Evolutionary conservation across 2,329 filamentous ascomycete species (phyloP).

Genomic region (Pestalotiopsis sp.): DNA sequence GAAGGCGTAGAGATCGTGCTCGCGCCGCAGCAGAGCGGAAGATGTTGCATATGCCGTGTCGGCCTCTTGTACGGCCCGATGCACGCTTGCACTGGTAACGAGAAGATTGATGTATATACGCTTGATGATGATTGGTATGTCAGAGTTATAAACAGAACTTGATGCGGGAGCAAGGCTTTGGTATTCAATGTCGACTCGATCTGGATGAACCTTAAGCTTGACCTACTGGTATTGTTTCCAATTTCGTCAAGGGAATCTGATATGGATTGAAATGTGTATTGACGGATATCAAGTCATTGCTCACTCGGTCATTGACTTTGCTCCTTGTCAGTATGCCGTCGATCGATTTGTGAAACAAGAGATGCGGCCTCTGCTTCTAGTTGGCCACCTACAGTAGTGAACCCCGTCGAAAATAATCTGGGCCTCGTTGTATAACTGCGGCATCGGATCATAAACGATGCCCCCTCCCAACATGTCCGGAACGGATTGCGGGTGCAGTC

Average conservation of each 20-base stretch:
- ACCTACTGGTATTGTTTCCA: slow-evolving; percentile 16
- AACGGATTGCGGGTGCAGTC: slow-evolving; percentile 15
- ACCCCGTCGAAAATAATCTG: slow-evolving; percentile 20
- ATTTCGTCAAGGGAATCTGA: slow-evolving; percentile 13
- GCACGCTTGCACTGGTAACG: slow-evolving; percentile 17
- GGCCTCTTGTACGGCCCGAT: slow-evolving; percentile 17
- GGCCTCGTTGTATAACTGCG: slow-evolving; percentile 18
- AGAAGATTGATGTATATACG: slow-evolving; percentile 19
- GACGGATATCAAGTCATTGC: slow-evolving; percentile 18
- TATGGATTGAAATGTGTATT: slow-evolving; percentile 20
- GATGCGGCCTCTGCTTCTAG: background rate
- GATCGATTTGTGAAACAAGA: background rate
- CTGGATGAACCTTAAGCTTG: background rate
- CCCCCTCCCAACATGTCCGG: slow-evolving; percentile 7
- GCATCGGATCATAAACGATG: slow-evolving; percentile 13
- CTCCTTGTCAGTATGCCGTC: background rate
- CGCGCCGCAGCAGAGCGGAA: slow-evolving; percentile 11
- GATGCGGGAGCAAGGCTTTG: background rate
- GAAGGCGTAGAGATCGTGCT: slow-evolving; percentile 17
- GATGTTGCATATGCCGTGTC: slow-evolving; percentile 11
- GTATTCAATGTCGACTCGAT: background rate
- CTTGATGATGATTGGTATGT: background rate
- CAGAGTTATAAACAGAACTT: background rate
- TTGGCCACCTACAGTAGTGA: slow-evolving; percentile 16
- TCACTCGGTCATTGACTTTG: slow-evolving; percentile 20